Evolutionary conservation across 805 yeast genomes (phyloP).

Genomic region (Scheffersomyces coipomensis): DNA sequence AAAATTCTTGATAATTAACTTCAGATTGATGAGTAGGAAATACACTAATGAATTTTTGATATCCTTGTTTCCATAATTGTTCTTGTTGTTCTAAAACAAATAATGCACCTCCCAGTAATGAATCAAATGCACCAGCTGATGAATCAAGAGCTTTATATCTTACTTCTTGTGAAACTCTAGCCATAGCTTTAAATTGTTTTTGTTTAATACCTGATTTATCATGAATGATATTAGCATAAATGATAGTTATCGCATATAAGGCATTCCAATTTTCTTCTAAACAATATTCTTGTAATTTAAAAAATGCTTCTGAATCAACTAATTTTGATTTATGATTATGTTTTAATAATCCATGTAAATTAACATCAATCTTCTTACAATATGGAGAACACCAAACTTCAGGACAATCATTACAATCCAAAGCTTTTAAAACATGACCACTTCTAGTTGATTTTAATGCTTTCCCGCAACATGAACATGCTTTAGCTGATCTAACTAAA

Average conservation of each 20-base stretch:
- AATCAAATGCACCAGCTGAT: constrained; percentile 53
- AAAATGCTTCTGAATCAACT: constrained; percentile 51
- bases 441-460: constrained; percentile 35
- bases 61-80: constrained; percentile 59
- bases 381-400: constrained; percentile 68
- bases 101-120: constrained; percentile 50
- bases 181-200: constrained; percentile 60
- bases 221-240: constrained; percentile 44
- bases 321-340: constrained; percentile 43
- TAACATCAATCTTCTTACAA: constrained; percentile 55
- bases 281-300: constrained; percentile 58
- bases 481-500: constrained; percentile 58
- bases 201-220: constrained; percentile 42
- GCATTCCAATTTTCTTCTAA: constrained; percentile 66
- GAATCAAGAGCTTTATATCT: constrained; percentile 61
- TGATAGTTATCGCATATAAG: constrained; percentile 60
- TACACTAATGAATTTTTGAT: constrained; percentile 45
- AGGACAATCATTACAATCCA: constrained; percentile 63
- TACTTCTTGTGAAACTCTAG: constrained; percentile 64
- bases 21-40: constrained; percentile 37
- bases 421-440: constrained; percentile 39
- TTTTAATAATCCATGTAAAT: constrained; percentile 53
- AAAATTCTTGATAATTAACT: constrained; percentile 50
- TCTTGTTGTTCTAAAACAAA: constrained; percentile 58
- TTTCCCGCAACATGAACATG: constrained; percentile 73